These are phyloP conservation scores for Trichoderma sp. DNA, from an alignment of 2,329 filamentous ascomycete species.

Conservation along the genomic window DNA sequence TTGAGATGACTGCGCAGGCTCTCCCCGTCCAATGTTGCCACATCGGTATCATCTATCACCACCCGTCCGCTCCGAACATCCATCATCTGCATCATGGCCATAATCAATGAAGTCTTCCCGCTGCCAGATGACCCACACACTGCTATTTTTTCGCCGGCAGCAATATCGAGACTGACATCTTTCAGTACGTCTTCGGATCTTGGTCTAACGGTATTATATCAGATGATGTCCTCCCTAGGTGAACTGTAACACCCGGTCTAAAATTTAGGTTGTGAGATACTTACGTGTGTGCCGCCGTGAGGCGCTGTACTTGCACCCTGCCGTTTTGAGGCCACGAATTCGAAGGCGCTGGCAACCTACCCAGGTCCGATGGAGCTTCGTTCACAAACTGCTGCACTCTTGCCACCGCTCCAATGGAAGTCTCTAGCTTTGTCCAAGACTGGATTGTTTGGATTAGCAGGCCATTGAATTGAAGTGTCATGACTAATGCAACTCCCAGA, in stretches of 20 bases:
- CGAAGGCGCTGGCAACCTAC: background rate
- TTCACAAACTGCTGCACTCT: conserved; percentile 35
- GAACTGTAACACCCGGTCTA: background rate
- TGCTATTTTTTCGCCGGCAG: conserved; percentile 34
- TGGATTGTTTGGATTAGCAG: background rate
- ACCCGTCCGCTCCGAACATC: conserved; percentile 37
- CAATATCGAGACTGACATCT: conserved; percentile 28
- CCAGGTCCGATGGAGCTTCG: conserved; percentile 29
- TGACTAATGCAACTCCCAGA: background rate
- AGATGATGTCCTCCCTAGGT: background rate
- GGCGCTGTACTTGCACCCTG: background rate
- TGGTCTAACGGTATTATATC: background rate
- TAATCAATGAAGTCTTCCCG: conserved; percentile 45
- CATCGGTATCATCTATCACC: conserved; percentile 38
- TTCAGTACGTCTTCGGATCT: background rate
- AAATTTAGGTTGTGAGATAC: background rate
- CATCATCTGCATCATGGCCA: conserved; percentile 41
- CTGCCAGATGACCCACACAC: conserved; percentile 38
- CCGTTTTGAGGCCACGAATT: background rate
- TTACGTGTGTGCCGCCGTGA: background rate
- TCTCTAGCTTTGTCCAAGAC: conserved; percentile 40
- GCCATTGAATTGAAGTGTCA: background rate
- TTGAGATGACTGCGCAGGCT: background rate
- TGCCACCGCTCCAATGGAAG: conserved; percentile 36
- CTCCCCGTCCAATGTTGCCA: background rate